Base-by-base conservation (phyloP, 257 asterid species). In the Solanum ossicruentum region DNA sequence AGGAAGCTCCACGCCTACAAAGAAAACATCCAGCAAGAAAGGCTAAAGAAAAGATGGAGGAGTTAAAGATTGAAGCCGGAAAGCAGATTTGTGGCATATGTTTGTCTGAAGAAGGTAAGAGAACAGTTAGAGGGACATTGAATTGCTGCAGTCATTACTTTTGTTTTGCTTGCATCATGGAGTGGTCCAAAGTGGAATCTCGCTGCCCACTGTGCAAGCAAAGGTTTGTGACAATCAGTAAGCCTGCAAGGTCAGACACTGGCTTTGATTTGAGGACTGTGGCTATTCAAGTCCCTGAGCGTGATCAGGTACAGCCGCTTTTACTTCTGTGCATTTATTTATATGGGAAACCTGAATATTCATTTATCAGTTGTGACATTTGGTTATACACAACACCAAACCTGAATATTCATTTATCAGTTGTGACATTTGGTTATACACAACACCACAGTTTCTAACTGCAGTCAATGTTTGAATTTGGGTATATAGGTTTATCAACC, bases 121-220 rank as follows among this genome's bases (percentile, higher is more conserved):
- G 89, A 84, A 94, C 94, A 67, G 89, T 93, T 36, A 86, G 91
- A 85, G 99, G 99, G 86, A 87, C 90, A 39, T 85, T 95, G 84
- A 91, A 91, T 88, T 95, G 97, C 84, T 95, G 99, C 89, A 92
- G 92, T 86, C 99, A 95, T 87, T 92, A 92, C 91, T 95, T 94
- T 67, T 95, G 99, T 89, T 95, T 94, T 88, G 90, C 97, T 80
- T 95, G 99, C 93, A 95, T 95, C 86, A 90, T 92, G 94, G 99
- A 93, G 86, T 95, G 99, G 99, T 94, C 99, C 36, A 95, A 94
- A 89, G 98, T 95, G 85, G 99, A 95, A 86, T 93, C 99, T 7
- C 95, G 98, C n/a, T 95, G 98, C 83, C 98, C 99, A 20, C 91
- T 94, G 49, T 95, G 98, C 93, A 95, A 95, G 90, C 97, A 95